Conservation (phyloP, 768 basidiomycete genomes). For the Podaxis sp. region DNA sequence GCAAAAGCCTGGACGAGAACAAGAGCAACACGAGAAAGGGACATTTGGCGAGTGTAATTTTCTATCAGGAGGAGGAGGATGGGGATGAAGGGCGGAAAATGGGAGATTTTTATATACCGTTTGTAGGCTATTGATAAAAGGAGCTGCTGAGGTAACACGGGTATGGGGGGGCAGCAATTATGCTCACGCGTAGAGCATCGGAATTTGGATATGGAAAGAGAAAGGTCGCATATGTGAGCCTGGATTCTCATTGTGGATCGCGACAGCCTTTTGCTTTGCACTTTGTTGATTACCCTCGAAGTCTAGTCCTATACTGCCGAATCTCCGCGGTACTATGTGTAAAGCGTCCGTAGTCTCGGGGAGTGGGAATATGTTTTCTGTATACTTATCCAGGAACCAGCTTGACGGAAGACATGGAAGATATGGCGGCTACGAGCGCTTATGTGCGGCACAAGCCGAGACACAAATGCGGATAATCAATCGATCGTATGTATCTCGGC, state of each 20-base stretch:
- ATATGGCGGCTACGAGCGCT: neutral
- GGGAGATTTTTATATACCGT: conserved; percentile 17
- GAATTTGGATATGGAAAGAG: conserved; percentile 9
- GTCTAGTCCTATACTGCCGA: neutral
- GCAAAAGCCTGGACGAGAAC: conserved; percentile 46
- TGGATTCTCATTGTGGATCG: conserved; percentile 24
- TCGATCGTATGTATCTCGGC: neutral
- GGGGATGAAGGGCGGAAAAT: neutral
- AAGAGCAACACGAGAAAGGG: conserved; percentile 44
- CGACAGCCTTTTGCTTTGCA: conserved; percentile 17
- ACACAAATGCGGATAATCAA: neutral
- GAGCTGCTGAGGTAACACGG: conserved; percentile 1
- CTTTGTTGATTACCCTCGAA: conserved; percentile 12
- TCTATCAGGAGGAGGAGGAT: neutral
- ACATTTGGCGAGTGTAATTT: conserved; percentile 32
- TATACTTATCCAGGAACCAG: neutral
- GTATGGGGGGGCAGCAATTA: neutral
- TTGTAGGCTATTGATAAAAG: neutral
- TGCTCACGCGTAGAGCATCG: conserved; percentile 1
- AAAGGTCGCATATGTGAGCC: neutral
- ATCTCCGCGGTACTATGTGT: conserved; percentile 14
- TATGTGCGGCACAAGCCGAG: conserved; percentile 8
- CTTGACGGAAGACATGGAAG: neutral
- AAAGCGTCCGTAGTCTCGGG: neutral
- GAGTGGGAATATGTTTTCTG: neutral